Conservation (phyloP, 73 alveolate species). For the Tetrahymena borealis region DNA sequence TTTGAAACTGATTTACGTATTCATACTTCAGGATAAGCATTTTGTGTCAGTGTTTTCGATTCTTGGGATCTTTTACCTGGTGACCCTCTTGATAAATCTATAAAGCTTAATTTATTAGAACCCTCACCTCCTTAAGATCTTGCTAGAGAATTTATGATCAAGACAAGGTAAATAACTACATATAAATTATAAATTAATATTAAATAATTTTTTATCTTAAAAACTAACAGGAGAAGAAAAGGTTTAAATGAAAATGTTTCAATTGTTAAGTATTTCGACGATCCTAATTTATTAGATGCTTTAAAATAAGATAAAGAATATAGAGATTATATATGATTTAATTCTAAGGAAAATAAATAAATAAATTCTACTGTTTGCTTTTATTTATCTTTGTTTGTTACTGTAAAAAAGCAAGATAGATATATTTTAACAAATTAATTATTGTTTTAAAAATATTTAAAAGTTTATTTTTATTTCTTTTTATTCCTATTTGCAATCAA, state of each 20-base stretch:
- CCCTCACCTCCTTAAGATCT: conserved; percentile 93
- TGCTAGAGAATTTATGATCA: conserved; percentile 98
- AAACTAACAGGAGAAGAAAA: conserved; percentile 81
- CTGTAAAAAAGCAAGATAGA: too few relatives aligned
- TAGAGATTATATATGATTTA: conserved; percentile 49
- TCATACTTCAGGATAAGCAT: conserved; percentile 91
- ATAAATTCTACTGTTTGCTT: too few relatives aligned
- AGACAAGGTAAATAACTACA: conserved; percentile 47
- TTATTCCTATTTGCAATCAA: too few relatives aligned
- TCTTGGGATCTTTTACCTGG: conserved; percentile 96
- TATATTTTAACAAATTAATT: too few relatives aligned
- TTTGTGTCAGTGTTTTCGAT: conserved; percentile 86
- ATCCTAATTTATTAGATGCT: conserved; percentile 59
- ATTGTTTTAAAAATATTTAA: too few relatives aligned
- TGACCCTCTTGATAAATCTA: conserved; percentile 95
- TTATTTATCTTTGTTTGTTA: too few relatives aligned
- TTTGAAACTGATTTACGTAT: conserved; percentile 98
- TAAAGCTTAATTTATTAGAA: conserved; percentile 87
- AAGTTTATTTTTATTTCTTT: too few relatives aligned
- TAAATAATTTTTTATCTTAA: background rate
- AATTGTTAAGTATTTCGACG: conserved; percentile 83
- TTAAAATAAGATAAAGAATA: conserved; percentile 71
- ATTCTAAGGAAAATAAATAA: background rate
- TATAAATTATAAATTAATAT: background rate
- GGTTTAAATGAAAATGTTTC: conserved; percentile 74